A percentile compares a stretch with the other conserved stretches of the same genome.
Evolutionary conservation across 2,329 filamentous ascomycete genomes (phyloP).

Genomic region (Simplicillium sp.): DNA sequence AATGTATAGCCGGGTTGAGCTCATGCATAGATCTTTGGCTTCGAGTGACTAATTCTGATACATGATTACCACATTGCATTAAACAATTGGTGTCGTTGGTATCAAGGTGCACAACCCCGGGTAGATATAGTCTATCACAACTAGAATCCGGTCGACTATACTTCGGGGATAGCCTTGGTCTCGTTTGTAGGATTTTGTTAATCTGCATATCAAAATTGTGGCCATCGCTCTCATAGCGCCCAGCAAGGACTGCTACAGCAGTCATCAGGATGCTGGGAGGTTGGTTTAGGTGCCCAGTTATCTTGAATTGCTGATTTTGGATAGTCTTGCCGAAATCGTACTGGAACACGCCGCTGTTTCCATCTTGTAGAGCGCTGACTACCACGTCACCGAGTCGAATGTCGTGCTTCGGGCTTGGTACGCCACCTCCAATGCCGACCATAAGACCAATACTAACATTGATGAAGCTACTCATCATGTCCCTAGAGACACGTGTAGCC

Average conservation of each 20-base stretch:
- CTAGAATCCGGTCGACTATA: no score
- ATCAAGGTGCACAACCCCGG: no score
- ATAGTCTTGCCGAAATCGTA: slow-evolving; percentile 8
- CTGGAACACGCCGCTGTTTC: slow-evolving; percentile 4
- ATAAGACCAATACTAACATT: no score
- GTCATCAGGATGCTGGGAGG: not conserved
- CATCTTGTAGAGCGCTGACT: slow-evolving; percentile 8
- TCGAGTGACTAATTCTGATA: not conserved
- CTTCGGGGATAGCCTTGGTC: no score
- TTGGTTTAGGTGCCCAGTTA: not conserved
- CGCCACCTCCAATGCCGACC: slow-evolving; percentile 9
- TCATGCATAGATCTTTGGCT: not conserved
- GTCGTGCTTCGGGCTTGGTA: slow-evolving; percentile 8
- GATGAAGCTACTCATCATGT: no score
- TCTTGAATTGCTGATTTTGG: not conserved
- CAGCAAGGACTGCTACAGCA: not conserved
- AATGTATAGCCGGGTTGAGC: slow-evolving; percentile 8
- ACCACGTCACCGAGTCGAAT: slow-evolving; percentile 17
- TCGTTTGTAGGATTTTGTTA: no score
- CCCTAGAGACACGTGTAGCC: slow-evolving; percentile 7
- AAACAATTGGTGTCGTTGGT: no score
- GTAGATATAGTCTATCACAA: no score
- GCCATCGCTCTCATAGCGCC: no score
- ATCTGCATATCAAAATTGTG: no score
- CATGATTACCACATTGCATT: no score